These are phyloP conservation scores for Teratosphaeria zuluensis DNA, from an alignment of 2,329 filamentous ascomycete species.

Conservation along the genomic window DNA sequence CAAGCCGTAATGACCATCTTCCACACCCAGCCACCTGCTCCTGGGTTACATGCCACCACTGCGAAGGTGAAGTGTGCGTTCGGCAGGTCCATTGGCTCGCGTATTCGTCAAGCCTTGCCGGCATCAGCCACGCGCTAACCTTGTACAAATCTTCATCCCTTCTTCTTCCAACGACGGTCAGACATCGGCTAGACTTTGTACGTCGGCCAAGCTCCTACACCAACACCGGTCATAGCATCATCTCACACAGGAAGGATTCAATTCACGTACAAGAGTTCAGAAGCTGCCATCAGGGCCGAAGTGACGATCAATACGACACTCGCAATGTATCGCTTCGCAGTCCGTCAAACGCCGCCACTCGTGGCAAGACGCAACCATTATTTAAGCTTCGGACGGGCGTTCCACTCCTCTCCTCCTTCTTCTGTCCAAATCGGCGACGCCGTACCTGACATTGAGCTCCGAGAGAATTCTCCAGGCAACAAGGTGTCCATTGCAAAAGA, in stretches of 20 bases:
- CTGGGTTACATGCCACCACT: not conserved
- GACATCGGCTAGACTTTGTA: too few species aligned
- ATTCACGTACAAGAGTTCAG: not conserved
- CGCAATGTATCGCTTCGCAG: not conserved
- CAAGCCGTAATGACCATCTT: not conserved
- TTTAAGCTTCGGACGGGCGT: slow-evolving; percentile 28
- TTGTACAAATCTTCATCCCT: not conserved
- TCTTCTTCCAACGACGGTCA: not conserved
- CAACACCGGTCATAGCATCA: not conserved
- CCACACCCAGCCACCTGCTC: not conserved
- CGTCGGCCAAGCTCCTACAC: too few species aligned
- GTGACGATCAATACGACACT: not conserved
- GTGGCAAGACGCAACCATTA: not conserved
- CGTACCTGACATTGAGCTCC: slow-evolving; percentile 65
- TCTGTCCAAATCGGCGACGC: slow-evolving; percentile 69
- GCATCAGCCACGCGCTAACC: not conserved
- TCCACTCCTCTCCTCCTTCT: slow-evolving; percentile 55
- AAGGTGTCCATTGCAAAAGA: slow-evolving; percentile 80
- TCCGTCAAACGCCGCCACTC: not conserved
- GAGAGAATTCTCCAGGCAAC: slow-evolving; percentile 82
- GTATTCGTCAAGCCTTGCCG: not conserved
- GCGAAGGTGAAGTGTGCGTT: not conserved
- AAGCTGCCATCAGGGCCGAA: not conserved
- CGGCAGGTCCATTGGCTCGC: not conserved
- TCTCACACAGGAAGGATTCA: not conserved